A percentile compares a stretch with the other conserved stretches of the same genome.
phyloP scores from a whole-genome alignment of 257 asterid genomes.

The Gentiana macrophylla region DNA sequence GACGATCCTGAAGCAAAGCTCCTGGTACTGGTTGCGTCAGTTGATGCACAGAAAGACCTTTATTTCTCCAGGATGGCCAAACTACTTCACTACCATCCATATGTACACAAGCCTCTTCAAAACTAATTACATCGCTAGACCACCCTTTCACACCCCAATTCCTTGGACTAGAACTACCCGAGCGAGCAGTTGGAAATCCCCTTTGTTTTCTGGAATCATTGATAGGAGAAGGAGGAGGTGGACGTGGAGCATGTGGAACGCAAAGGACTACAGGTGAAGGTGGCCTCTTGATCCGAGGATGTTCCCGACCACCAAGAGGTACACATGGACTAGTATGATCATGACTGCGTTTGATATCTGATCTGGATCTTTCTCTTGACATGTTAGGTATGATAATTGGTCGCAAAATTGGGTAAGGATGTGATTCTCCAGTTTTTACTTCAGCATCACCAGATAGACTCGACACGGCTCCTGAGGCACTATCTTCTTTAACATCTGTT shows the following conservation, averaged over 20 bases:
- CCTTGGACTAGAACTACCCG: conserved; percentile 99
- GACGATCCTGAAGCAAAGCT: conserved; percentile 89
- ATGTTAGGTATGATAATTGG: conserved; percentile 92
- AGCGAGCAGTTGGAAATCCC: conserved; percentile 93
- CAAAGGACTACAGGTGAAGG: conserved; percentile 99
- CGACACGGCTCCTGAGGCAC: conserved; percentile 59
- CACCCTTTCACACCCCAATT: conserved; percentile 99
- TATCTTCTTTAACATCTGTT: conserved; percentile 68
- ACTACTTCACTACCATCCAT: conserved; percentile 86
- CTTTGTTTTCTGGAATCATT: conserved; percentile 82
- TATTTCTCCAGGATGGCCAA: conserved; percentile 98
- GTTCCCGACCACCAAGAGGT: conserved; percentile 83
- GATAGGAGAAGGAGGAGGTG: conserved; percentile 97
- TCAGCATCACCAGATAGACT: conserved; percentile 65
- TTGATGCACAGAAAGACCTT: conserved; percentile 70
- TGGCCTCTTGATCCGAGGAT: conserved; percentile 88
- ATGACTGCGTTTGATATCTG: conserved; percentile 67
- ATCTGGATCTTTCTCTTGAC: conserved; percentile 86
- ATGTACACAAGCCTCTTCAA: conserved; percentile 78
- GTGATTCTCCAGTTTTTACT: conserved; percentile 66
- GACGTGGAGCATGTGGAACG: conserved; percentile 95
- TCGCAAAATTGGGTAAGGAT: conserved; percentile 85
- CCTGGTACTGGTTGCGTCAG: conserved; percentile 87
- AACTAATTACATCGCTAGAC: conserved; percentile 83
- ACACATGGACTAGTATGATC: conserved; percentile 95